phyloP scores from a whole-genome alignment of 2,329 filamentous ascomycete species.

The Hortaea sp. region DNA sequence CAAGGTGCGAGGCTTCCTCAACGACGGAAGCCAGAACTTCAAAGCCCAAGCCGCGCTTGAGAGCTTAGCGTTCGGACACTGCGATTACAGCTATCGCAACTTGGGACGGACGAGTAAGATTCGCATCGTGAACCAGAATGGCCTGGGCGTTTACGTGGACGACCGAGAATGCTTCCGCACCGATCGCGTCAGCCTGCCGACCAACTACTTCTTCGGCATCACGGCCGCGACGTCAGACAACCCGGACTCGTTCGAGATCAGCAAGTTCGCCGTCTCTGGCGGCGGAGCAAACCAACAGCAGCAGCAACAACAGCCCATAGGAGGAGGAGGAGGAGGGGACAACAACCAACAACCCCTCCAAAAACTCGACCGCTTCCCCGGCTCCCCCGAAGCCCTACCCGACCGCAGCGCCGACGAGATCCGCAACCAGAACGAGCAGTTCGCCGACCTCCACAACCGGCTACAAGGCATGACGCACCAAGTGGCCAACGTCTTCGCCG shows the following conservation, averaged over 20 bases:
- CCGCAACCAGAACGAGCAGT: constrained; percentile 48
- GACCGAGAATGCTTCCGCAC: constrained; percentile 74
- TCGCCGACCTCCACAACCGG: constrained; percentile 75
- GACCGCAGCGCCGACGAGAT: constrained; percentile 26
- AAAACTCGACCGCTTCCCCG: constrained; percentile 29
- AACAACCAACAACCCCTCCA: constrained; percentile 7
- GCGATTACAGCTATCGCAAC: constrained; percentile 84
- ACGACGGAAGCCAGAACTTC: constrained; percentile 78
- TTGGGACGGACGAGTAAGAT: constrained; percentile 73
- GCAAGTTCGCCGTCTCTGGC: constrained; percentile 65
- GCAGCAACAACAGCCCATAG: constrained; percentile 23
- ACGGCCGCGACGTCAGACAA: constrained; percentile 82
- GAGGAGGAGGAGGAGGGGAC: constrained; percentile 2
- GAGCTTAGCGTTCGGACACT: constrained; percentile 84
- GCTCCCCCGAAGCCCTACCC: constrained; percentile 33
- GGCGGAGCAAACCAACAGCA: constrained; percentile 16
- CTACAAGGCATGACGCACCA: constrained; percentile 65
- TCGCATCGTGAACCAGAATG: constrained; percentile 57
- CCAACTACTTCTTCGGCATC: constrained; percentile 74
- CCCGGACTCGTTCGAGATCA: constrained; percentile 89
- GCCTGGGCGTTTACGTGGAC: constrained; percentile 73
- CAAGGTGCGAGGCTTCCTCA: constrained; percentile 82
- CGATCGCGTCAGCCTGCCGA: constrained; percentile 62
- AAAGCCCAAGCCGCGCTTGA: constrained; percentile 67
- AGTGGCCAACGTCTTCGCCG: constrained; percentile 51